These are phyloP conservation scores for Trichophaea hybrida DNA, from an alignment of 2,329 filamentous ascomycete genomes.

Conservation along the genomic window DNA sequence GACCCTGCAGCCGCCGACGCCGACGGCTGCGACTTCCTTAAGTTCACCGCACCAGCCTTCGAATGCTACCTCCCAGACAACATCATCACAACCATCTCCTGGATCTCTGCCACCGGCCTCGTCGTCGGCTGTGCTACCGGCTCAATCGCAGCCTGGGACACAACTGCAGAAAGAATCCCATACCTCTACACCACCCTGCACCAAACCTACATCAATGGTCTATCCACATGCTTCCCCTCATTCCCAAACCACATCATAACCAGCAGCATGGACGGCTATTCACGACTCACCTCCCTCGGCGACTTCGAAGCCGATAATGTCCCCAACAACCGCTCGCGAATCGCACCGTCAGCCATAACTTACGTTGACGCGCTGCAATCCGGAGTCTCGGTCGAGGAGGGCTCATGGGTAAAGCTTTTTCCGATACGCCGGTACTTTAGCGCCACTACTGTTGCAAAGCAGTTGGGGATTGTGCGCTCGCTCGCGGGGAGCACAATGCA, in stretches of 20 bases:
- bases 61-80: slow-evolving; percentile 33
- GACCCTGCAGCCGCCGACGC: neutral
- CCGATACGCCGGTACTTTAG: slow-evolving; percentile 35
- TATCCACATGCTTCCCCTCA: slow-evolving; percentile 37
- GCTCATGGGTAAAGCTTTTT: slow-evolving; percentile 33
- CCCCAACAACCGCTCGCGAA: slow-evolving; percentile 33
- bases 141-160: slow-evolving; percentile 34
- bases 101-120: slow-evolving; percentile 36
- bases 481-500: slow-evolving; percentile 36
- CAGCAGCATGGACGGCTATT: slow-evolving; percentile 36
- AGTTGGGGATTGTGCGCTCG: slow-evolving; percentile 31
- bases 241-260: slow-evolving; percentile 35
- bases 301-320: slow-evolving; percentile 32
- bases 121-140: slow-evolving; percentile 37
- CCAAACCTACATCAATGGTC: slow-evolving; percentile 36
- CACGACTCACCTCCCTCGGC: slow-evolving; percentile 36
- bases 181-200: slow-evolving; percentile 33
- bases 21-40: neutral
- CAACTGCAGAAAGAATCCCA: slow-evolving; percentile 29
- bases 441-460: slow-evolving; percentile 32
- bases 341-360: slow-evolving; percentile 31
- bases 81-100: slow-evolving; percentile 36
- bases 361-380: slow-evolving; percentile 38
- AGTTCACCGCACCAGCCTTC: slow-evolving; percentile 27
- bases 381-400: slow-evolving; percentile 36